A percentile compares a stretch with the other conserved stretches of the same genome.
Conservation (phyloP, 2,329 filamentous ascomycete genomes). For the Fusarium sp. region DNA sequence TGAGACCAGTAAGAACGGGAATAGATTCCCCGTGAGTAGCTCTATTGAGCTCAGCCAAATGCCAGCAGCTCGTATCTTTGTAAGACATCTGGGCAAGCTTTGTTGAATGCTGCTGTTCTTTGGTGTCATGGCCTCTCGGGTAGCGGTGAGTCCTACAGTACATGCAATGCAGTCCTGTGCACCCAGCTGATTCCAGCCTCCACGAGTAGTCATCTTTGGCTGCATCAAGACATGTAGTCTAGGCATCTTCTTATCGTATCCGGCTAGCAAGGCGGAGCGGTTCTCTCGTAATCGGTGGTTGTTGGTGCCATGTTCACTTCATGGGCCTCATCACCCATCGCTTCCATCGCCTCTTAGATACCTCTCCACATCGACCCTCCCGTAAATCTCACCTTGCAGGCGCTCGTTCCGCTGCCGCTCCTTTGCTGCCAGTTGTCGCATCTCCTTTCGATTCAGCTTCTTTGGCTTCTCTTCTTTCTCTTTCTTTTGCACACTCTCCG, state of each 20-base stretch:
- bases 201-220: neutral
- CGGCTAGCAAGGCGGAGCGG: neutral
- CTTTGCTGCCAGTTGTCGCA: constrained; percentile 73
- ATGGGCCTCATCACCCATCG: constrained; percentile 33
- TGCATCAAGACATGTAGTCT: neutral
- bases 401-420: constrained; percentile 75
- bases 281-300: constrained; percentile 1
- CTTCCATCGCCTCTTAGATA: constrained; percentile 72
- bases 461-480: constrained; percentile 62
- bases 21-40: too few relatives aligned
- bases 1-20: too few relatives aligned
- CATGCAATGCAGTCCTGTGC: constrained; percentile 13
- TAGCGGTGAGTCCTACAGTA: constrained; percentile 19
- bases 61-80: too few relatives aligned
- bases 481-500: constrained; percentile 58
- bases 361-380: constrained; percentile 80
- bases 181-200: constrained; percentile 1
- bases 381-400: constrained; percentile 81
- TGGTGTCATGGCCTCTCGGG: neutral
- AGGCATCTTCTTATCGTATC: neutral
- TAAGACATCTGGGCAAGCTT: too few relatives aligned
- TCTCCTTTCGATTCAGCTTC: constrained; percentile 79
- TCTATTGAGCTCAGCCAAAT: too few relatives aligned
- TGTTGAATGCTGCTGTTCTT: too few relatives aligned
- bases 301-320: neutral